phyloP scores from a whole-genome alignment of 495 filamentous ascomycete species.

The Hypoxylon intermedium region DNA sequence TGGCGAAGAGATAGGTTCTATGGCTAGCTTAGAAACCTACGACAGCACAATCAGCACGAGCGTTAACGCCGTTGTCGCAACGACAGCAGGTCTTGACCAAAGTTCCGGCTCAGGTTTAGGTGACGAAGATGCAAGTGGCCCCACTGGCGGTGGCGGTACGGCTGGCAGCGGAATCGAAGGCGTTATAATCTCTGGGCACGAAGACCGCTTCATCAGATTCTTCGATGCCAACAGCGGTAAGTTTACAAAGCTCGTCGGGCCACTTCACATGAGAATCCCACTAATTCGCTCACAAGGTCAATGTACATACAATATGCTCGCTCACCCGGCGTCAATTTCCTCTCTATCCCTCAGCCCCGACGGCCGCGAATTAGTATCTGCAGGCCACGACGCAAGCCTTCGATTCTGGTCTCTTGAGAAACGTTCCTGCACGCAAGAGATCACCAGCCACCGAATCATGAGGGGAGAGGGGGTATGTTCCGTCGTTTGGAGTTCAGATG shows the following conservation, averaged over 20 bases:
- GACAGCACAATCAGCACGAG: conserved; percentile 82
- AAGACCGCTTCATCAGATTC: conserved; percentile 93
- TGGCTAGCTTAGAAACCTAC: conserved; percentile 93
- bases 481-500: conserved; percentile 93
- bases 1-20: conserved; percentile 87
- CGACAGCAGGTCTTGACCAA: conserved; percentile 77
- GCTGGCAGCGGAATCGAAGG: conserved; percentile 79
- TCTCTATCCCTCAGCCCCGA: conserved; percentile 89
- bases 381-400: conserved; percentile 91
- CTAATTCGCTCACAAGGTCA: conserved; percentile 72
- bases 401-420: conserved; percentile 99
- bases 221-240: conserved; percentile 98
- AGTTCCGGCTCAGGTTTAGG: conserved; percentile 67
- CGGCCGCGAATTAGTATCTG: conserved; percentile 91
- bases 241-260: conserved; percentile 46
- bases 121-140: conserved; percentile 61
- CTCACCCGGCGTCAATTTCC: conserved; percentile 90
- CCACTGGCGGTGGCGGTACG: conserved; percentile 75
- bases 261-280: neutral
- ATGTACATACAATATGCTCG: conserved; percentile 99
- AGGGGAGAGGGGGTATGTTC: conserved; percentile 91
- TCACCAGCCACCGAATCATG: conserved; percentile 89
- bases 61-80: conserved; percentile 91
- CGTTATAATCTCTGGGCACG: conserved; percentile 91
- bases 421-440: conserved; percentile 89